These are phyloP conservation scores for Exophiala bonariae DNA, from an alignment of 2,329 filamentous ascomycete genomes.

Conservation along the genomic window DNA sequence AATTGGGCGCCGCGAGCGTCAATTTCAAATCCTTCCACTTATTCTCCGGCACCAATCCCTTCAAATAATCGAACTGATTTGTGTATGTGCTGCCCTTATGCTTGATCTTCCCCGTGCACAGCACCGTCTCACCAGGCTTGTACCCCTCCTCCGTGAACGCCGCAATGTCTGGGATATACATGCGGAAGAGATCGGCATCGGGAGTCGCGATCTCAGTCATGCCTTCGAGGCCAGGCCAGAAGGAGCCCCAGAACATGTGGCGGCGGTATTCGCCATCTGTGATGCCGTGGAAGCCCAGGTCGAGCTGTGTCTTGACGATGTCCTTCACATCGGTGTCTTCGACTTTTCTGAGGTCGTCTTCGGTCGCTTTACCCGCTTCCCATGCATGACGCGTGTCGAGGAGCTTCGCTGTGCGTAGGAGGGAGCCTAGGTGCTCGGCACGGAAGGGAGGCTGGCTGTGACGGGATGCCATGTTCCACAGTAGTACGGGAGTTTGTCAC, in stretches of 20 bases:
- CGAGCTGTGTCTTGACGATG: constrained; percentile 64
- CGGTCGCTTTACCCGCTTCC: constrained; percentile 55
- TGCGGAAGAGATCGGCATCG: constrained; percentile 48
- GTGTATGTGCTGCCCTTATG: constrained; percentile 44
- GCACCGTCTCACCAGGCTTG: constrained; percentile 50
- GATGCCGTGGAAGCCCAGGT: constrained; percentile 62
- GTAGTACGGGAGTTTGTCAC: too few species aligned
- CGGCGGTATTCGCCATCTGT: constrained; percentile 69
- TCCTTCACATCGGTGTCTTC: constrained; percentile 67
- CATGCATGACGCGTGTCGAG: constrained; percentile 59
- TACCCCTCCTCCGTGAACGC: constrained; percentile 54
- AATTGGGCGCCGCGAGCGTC: constrained; percentile 60
- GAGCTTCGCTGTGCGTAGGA: constrained; percentile 65
- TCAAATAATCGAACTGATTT: constrained; percentile 55
- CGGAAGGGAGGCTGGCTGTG: constrained; percentile 59
- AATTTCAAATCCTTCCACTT: constrained; percentile 62
- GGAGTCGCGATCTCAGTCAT: constrained; percentile 49
- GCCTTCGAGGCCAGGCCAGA: constrained; percentile 48
- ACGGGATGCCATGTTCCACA: neutral
- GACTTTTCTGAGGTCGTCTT: constrained; percentile 58
- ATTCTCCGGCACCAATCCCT: constrained; percentile 54
- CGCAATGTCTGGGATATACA: constrained; percentile 56
- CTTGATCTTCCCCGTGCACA: constrained; percentile 52
- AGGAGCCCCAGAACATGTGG: constrained; percentile 51
- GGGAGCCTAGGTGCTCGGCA: constrained; percentile 70